Evolutionary conservation across 129 eudicot genomes (phyloP).

Genomic region (Chrysanthemum makinoi): DNA sequence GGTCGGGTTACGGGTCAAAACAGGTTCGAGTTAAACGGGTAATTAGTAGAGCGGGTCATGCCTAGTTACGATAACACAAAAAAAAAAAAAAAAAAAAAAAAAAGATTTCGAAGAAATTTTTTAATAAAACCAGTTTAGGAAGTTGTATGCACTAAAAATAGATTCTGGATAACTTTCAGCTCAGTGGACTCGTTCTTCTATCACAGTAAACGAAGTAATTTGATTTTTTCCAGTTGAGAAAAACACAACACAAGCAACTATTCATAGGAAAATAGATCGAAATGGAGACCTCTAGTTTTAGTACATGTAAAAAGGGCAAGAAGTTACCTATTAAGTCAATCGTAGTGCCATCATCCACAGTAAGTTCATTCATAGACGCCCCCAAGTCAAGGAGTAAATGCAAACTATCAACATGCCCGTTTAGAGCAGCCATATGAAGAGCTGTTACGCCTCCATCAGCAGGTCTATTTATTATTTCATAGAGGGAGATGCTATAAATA

Average conservation of each 20-base stretch:
- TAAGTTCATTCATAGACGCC: conserved; percentile 62
- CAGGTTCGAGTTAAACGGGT: neutral
- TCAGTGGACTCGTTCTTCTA: neutral
- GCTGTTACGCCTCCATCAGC: conserved; percentile 98
- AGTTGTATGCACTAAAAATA: neutral
- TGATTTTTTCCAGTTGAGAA: too few species aligned
- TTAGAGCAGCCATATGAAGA: conserved; percentile 98
- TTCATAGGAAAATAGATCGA: too few species aligned
- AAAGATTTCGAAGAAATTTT: neutral
- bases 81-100: neutral
- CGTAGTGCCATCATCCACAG: conserved; percentile 86
- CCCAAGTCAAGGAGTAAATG: conserved; percentile 88
- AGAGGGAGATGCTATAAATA: conserved; percentile 50
- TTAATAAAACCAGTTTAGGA: neutral
- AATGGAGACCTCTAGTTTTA: neutral
- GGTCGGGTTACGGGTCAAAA: neutral
- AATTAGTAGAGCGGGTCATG: neutral
- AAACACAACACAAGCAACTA: too few species aligned
- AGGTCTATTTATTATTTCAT: conserved; percentile 62
- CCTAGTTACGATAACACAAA: neutral
- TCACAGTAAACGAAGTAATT: too few species aligned
- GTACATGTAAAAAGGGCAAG: neutral
- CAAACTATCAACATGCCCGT: conserved; percentile 78
- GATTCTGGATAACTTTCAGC: neutral
- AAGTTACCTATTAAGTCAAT: conserved; percentile 81